Evolutionary conservation across 179 eudicot genomes (phyloP), one percentile per base, ranked within the genome.

Genomic region (Beta lomatogona): DNA sequence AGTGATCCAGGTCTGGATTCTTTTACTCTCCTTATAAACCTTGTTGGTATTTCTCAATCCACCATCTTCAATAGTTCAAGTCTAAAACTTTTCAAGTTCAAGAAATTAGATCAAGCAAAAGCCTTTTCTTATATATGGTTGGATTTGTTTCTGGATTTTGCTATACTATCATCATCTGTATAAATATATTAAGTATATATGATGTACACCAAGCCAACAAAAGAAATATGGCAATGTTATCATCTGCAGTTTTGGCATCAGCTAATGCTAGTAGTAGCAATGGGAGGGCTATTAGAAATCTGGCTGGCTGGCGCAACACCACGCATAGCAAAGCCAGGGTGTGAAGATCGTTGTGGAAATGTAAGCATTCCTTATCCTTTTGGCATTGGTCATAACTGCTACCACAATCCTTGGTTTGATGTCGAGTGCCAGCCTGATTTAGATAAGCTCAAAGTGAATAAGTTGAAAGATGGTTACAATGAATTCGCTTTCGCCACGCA

Each of bases 351-450:
- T 5, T 86, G 86, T 60, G 86, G 86, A 53, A 25, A 73, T 18
- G 69, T 80, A 46, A 77, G 31, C 0, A 83, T 86, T 25, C 82
- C 86, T 36, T 86, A 66, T 48, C 88, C 88, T 8, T 86, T 86
- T 12, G 88, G 86, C 52, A 76, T 84, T 58, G 84, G 81, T 46
- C 52, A 64, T 1, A 54, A 64, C 16, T 80, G 86, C 71, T 79
- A 15, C 53, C 73, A 55, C 44, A 72, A 82, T 31, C 44, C 76
- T 9, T 44, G 28, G 60, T 76, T 75, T 7, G 64, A 82, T 54
- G 64, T 82, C 36, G 25, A 68, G 36, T 77, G 85, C 44, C 3
- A 2, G 41, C 41, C 28, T 25, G 28, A 1, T 25, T 25, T 25
- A 25, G 28, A 25, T 25, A 25, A 25, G 28, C 28, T 25, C 28